Evolutionary conservation across 768 basidiomycete genomes (phyloP).

Genomic region (Tubosaeta brunneosetosa): DNA sequence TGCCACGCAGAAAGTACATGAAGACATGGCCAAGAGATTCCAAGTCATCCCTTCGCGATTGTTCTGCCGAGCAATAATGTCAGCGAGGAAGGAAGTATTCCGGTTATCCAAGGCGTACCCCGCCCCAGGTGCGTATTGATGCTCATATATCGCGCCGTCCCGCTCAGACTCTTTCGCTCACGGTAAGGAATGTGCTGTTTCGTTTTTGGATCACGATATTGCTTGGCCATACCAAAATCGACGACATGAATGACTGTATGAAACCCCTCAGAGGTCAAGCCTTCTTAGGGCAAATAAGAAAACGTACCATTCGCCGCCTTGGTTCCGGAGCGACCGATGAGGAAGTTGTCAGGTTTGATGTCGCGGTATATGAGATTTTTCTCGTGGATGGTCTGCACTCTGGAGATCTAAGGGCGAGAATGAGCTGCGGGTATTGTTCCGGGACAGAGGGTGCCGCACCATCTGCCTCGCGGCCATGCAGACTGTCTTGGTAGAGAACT

Average conservation of each 20-base stretch:
- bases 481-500: conserved; percentile 96
- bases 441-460: conserved; percentile 41
- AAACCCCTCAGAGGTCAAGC: background rate
- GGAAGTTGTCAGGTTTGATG: conserved; percentile 99
- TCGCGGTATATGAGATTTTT: conserved; percentile 99
- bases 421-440: conserved; percentile 3
- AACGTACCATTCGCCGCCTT: conserved; percentile 75
- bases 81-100: conserved; percentile 1
- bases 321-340: conserved; percentile 90
- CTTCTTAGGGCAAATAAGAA: background rate
- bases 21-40: conserved; percentile 99
- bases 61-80: conserved; percentile 44
- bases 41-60: conserved; percentile 92
- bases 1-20: conserved; percentile 98
- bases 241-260: conserved; percentile 81
- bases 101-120: conserved; percentile 46
- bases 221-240: conserved; percentile 99
- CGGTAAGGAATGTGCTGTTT: conserved; percentile 99
- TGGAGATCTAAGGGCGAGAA: conserved; percentile 58
- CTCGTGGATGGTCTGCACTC: conserved; percentile 98
- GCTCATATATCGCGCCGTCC: conserved; percentile 99
- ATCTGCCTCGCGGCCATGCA: conserved; percentile 99
- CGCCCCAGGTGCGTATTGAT: conserved; percentile 98
- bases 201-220: conserved; percentile 98
- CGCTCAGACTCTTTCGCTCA: conserved; percentile 94